A percentile compares a stretch with the other conserved stretches of the same genome.
Evolutionary conservation across 768 basidiomycete genomes (phyloP).

Genomic region (Boletus tomentosulus): DNA sequence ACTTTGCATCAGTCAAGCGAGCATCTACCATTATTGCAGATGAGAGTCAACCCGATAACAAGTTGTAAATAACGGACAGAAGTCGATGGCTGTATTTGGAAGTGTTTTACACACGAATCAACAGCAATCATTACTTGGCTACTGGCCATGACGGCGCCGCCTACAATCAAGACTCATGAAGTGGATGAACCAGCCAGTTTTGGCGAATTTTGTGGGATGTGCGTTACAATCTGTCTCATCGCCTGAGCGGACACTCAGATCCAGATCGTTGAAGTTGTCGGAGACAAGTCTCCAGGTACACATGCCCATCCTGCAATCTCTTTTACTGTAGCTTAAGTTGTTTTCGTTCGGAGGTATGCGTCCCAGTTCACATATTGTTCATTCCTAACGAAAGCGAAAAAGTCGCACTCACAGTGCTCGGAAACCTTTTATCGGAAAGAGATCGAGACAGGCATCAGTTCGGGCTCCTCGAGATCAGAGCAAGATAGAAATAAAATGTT

Average conservation of each 20-base stretch:
- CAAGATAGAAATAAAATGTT: constrained; percentile 65
- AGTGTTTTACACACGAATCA: not conserved
- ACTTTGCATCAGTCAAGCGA: constrained; percentile 43
- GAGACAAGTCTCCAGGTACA: constrained; percentile 74
- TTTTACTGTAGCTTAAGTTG: constrained; percentile 78
- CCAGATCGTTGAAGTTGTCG: constrained; percentile 49
- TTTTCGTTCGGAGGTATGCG: constrained; percentile 66
- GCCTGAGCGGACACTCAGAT: constrained; percentile 3
- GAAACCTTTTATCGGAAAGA: constrained; percentile 80
- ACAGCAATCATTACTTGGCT: too few relatives aligned
- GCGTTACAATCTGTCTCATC: constrained; percentile 17
- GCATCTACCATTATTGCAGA: constrained; percentile 37
- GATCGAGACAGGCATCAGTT: constrained; percentile 57
- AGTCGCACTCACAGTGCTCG: constrained; percentile 70
- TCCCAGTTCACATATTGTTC: not conserved
- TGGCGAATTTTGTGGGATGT: constrained; percentile 41
- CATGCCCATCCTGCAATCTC: constrained; percentile 77
- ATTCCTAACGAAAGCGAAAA: not conserved
- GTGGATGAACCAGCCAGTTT: constrained; percentile 6
- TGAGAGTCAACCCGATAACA: not conserved
- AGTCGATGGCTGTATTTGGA: not conserved
- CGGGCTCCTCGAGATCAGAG: constrained; percentile 48
- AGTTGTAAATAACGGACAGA: too few relatives aligned
- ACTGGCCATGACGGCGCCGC: constrained; percentile 8
- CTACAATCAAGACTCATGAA: constrained; percentile 15